Percentiles rank a stretch among this genome's conserved stretches.
phyloP scores from a whole-genome alignment of 306 rosid genomes.

The Citrullus colocynthis region DNA sequence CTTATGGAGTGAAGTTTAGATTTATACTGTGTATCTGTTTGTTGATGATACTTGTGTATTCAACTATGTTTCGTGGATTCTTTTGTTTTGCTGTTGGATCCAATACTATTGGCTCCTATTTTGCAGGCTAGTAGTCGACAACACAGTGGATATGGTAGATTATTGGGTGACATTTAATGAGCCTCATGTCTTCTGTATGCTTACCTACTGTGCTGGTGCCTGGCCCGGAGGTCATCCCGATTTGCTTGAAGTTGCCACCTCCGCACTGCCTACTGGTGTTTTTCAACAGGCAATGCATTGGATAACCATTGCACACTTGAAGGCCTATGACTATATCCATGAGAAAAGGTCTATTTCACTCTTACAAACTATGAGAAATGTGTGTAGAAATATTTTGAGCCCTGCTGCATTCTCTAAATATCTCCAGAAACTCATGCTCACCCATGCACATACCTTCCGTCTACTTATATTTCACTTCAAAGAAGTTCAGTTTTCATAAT shows the following conservation, averaged over 20 bases:
- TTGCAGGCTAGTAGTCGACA: slow-evolving; percentile 75
- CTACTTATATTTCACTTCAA: not conserved
- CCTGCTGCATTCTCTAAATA: not conserved
- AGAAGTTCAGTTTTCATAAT: not conserved
- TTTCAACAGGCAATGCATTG: slow-evolving; percentile 96
- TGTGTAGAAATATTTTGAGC: not conserved
- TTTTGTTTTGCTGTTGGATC: not conserved
- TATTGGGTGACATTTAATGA: slow-evolving; percentile 95
- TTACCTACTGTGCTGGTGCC: slow-evolving; percentile 88
- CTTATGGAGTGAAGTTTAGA: not conserved
- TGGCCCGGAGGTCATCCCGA: slow-evolving; percentile 99
- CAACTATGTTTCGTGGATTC: not conserved
- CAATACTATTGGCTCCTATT: slow-evolving; percentile 5
- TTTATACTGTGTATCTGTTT: not conserved
- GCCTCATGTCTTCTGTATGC: slow-evolving; percentile 84
- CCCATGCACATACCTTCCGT: not conserved
- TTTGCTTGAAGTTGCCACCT: slow-evolving; percentile 83
- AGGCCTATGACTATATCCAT: slow-evolving; percentile 82
- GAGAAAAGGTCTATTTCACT: slow-evolving; percentile 37
- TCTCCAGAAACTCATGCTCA: not conserved
- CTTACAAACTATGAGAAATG: not conserved
- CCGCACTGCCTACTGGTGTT: slow-evolving; percentile 88
- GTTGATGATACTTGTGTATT: not conserved
- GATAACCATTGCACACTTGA: slow-evolving; percentile 81
- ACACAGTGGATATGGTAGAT: slow-evolving; percentile 62